Base-by-base conservation (phyloP, 225 moss, liverwort and hornwort genomes). In the Pleurozium schreberi region DNA sequence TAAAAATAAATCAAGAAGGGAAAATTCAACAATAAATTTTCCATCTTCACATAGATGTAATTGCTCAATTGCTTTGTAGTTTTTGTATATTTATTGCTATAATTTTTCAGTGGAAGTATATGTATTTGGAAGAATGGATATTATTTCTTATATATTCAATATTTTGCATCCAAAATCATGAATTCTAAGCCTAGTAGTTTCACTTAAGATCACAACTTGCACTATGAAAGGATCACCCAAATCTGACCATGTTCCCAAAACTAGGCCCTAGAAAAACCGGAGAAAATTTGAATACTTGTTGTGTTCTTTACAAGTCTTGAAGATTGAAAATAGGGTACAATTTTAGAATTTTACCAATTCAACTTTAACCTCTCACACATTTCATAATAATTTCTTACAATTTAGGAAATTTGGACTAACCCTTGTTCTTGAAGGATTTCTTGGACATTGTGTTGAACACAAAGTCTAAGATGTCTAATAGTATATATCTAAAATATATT, bases 221-320 rank as follows among this genome's bases (percentile, higher is more conserved):
- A 28, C 3, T 16, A 4, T 5, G 1, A 8, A 9, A 71, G 3
- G 28, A 73, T 73, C 7, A 10, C 0, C 73, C 45, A 17, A 47
- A 74, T 4, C 1, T 2, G 5, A 31, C 6, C 18, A 33, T 49
- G 4, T 33, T 6, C 1, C 2, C 1, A 18, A 10, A 25, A 4
- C 30, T 2, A 2, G 21, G 11, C 7, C 7, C 4, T 6, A 7
- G 18, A 30, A 74, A 18, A 6, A 17, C 1, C n/a, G 17, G 0
- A 47, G 6, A 18, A 45, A 31, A 49, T 10, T 6, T 11, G 0
- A 31, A 31, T 47, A 4, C 1, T 47, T 31, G 3, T 47, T 73
- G 30, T 0, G 1, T 1, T 31, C 3, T 47, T 4, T 74, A 0
- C 0, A 47, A 47, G 11, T 45, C 18, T 45, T 18, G 3, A 30